Conservation (phyloP, 2,329 filamentous ascomycete genomes). For the Colletotrichum somersetense region DNA sequence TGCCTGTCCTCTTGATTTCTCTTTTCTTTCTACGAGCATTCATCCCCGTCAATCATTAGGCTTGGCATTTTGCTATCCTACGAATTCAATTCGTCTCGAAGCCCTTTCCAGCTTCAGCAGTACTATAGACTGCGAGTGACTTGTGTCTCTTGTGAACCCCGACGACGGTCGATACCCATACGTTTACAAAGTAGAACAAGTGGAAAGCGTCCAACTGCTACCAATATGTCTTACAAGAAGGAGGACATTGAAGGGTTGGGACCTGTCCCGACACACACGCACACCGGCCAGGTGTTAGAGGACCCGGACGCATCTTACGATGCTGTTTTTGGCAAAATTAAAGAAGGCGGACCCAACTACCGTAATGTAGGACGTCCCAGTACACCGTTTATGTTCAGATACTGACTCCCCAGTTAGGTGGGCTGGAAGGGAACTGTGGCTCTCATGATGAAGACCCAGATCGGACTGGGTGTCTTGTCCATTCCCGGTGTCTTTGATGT, state of each 20-base stretch:
- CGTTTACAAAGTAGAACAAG: background rate
- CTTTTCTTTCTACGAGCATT: background rate
- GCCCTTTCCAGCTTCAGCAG: background rate
- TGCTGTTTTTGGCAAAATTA: slow-evolving; percentile 50
- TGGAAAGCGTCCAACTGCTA: background rate
- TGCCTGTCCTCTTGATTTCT: slow-evolving; percentile 2
- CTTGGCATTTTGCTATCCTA: background rate
- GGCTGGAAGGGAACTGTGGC: slow-evolving; percentile 58
- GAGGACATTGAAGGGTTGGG: slow-evolving; percentile 34
- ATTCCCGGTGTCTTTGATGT: slow-evolving; percentile 60
- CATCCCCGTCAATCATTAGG: background rate
- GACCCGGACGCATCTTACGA: slow-evolving; percentile 43
- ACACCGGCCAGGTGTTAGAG: slow-evolving; percentile 31
- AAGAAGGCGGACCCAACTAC: slow-evolving; percentile 49
- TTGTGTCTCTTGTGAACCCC: slow-evolving; percentile 8
- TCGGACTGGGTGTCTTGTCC: slow-evolving; percentile 62
- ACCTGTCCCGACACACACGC: slow-evolving; percentile 18
- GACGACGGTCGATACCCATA: background rate
- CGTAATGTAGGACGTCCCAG: slow-evolving; percentile 48
- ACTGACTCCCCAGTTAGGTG: slow-evolving; percentile 46
- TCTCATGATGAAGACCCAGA: slow-evolving; percentile 61
- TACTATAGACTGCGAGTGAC: background rate
- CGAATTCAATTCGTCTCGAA: background rate
- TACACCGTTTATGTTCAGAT: background rate
- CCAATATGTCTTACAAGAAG: slow-evolving; percentile 29